These are phyloP conservation scores for Coemansia sp. DNA, from an alignment of 192 early-diverging fungal genomes.

Conservation along the genomic window DNA sequence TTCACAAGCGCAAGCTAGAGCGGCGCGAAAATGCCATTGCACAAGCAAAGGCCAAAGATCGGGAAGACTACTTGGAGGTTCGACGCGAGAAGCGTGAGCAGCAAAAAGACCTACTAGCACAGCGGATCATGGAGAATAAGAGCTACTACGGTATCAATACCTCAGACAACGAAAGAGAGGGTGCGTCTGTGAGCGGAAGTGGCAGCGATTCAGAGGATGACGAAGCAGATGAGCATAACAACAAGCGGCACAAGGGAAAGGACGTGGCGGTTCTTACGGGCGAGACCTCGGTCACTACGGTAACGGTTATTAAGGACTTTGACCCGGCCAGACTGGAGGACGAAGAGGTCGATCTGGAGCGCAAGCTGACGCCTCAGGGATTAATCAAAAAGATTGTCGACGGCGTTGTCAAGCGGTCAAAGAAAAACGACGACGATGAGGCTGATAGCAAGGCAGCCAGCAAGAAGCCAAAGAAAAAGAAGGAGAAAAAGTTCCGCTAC, in stretches of 20 bases:
- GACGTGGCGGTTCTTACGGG: conserved; percentile 62
- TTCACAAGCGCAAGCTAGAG: conserved; percentile 78
- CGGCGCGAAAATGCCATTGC: conserved; percentile 62
- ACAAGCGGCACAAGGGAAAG: conserved; percentile 33
- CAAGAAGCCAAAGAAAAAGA: conserved; percentile 19
- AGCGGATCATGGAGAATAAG: conserved; percentile 50
- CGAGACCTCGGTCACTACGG: conserved; percentile 64
- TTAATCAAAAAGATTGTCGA: conserved; percentile 23
- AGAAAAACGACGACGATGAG: not conserved
- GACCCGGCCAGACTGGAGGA: conserved; percentile 48
- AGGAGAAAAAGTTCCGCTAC: conserved; percentile 53
- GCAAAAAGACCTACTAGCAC: conserved; percentile 59
- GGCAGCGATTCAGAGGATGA: conserved; percentile 15
- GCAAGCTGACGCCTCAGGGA: conserved; percentile 28
- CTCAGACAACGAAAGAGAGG: conserved; percentile 15
- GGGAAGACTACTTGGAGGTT: conserved; percentile 60
- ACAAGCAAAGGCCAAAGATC: conserved; percentile 58
- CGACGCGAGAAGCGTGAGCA: conserved; percentile 56
- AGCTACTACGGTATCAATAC: conserved; percentile 45
- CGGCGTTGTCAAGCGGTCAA: conserved; percentile 6
- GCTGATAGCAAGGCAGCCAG: not conserved
- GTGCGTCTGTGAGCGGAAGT: not conserved
- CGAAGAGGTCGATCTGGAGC: conserved; percentile 17
- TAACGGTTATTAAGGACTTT: conserved; percentile 72
- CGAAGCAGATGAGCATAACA: not conserved